A percentile compares a stretch with the other conserved stretches of the same genome.
phyloP scores from a whole-genome alignment of 192 early-diverging fungal species.

The Gonapodya prolifera region DNA sequence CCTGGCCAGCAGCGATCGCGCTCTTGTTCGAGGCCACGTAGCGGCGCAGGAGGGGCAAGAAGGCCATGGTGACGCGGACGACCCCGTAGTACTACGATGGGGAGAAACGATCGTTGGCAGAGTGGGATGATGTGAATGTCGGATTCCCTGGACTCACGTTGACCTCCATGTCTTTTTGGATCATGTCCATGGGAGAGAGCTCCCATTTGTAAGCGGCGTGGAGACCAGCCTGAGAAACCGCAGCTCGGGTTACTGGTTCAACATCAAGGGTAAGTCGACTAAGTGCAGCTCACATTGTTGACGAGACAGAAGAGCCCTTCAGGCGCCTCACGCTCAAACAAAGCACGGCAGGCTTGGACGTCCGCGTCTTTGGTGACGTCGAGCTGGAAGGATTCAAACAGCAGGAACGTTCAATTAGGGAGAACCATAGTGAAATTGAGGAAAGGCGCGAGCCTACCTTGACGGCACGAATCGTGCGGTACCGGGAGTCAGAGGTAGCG shows the following conservation, averaged over 20 bases:
- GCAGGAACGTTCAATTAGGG: neutral
- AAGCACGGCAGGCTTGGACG: neutral
- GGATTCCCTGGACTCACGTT: neutral
- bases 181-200: neutral
- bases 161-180: slow-evolving; percentile 1
- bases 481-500: neutral
- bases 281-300: neutral
- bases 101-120: neutral
- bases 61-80: neutral
- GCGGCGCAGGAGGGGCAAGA: neutral
- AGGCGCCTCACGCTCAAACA: neutral
- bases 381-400: neutral
- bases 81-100: slow-evolving; percentile 1
- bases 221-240: neutral
- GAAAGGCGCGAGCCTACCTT: neutral
- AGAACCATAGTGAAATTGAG: neutral
- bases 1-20: neutral
- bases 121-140: neutral
- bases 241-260: neutral
- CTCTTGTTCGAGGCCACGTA: neutral
- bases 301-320: neutral
- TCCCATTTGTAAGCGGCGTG: slow-evolving; percentile 5
- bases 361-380: slow-evolving; percentile 5
- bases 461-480: neutral
- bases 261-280: neutral